Base-by-base conservation (phyloP, 1,139 yeast genomes). In the Pichia sp. region DNA sequence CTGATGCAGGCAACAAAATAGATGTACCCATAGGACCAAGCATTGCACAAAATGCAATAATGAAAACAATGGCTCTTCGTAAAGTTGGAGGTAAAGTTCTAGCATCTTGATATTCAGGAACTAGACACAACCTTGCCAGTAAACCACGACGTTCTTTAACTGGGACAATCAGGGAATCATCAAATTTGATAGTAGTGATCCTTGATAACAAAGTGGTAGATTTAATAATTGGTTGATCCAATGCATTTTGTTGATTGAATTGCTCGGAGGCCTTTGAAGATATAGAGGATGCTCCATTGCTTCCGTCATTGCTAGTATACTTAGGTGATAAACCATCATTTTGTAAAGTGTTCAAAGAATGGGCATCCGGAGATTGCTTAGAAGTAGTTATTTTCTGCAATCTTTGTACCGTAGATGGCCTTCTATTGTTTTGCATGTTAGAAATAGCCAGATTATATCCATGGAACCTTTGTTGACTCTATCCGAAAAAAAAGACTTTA, bases 1-100 rank as follows among this genome's bases (percentile, higher is more conserved):
- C 74, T 34, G 85, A 74, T 0, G 93, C 93, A 0, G 96, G 95
- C 40, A 84, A 71, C 59, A 86, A 69, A 45, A 87, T 83, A 1
- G 91, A 80, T 1, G 94, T 81, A n/a, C 94, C 95, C 89, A 87
- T 82, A 9, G 96, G 95, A 0, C 95, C 95, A 38, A 84, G 72
- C 57, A 82, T 66, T 2, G 89, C 85, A 5, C 91, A 88, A 46
- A 75, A 66, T 0, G 93, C 89, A 31, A 85, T 76, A 23, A 83
- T 65, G 26, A 74, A 63, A 2, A 84, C 83, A 40, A 86, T 69
- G n/a, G 69, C 42, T 43, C 62, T 56, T 54, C 86, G 83, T 45
- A 70, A 57, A 1, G 49, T 39, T 1, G 50, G 42, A 3, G 86
- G 78, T 52, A 81, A 78, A 22, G 74, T 75, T 43, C 87, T 64